Evolutionary conservation across 208 protist genomes (phyloP).

Genomic region (Zelonia costaricensis): DNA sequence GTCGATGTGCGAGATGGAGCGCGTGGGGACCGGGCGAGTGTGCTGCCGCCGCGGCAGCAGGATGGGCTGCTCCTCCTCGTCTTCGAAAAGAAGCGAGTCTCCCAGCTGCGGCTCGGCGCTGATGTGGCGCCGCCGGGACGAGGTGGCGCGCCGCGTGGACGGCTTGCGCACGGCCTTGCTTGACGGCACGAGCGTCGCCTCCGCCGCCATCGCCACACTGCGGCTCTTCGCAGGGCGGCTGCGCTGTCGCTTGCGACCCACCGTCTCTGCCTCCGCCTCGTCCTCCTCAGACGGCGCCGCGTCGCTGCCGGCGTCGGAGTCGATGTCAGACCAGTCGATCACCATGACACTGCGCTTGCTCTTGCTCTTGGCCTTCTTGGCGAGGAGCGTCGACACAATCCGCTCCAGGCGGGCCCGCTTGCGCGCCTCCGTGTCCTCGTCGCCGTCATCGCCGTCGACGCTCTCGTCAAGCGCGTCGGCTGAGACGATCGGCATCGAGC

Average conservation of each 20-base stretch:
- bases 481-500: conserved; percentile 53
- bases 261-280: conserved; percentile 9
- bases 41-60: conserved; percentile 57
- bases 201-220: conserved; percentile 7
- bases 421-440: conserved; percentile 15
- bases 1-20: conserved; percentile 61
- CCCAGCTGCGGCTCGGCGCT: conserved; percentile 52
- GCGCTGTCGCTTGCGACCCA: conserved; percentile 16
- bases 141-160: conserved; percentile 14
- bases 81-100: conserved; percentile 61
- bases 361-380: conserved; percentile 48
- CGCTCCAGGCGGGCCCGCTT: conserved; percentile 64
- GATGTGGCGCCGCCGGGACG: conserved; percentile 24
- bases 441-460: conserved; percentile 21
- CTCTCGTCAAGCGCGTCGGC: conserved; percentile 27
- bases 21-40: conserved; percentile 34
- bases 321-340: conserved; percentile 77
- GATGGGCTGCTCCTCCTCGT: conserved; percentile 71
- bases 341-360: conserved; percentile 85
- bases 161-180: conserved; percentile 7
- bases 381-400: conserved; percentile 68
- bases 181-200: conserved; percentile 15
- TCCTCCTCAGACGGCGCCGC: conserved; percentile 3
- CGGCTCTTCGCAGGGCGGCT: conserved; percentile 23
- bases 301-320: conserved; percentile 33